phyloP scores from a whole-genome alignment of 2,329 filamentous ascomycete species.

The Cladosporium velox region DNA sequence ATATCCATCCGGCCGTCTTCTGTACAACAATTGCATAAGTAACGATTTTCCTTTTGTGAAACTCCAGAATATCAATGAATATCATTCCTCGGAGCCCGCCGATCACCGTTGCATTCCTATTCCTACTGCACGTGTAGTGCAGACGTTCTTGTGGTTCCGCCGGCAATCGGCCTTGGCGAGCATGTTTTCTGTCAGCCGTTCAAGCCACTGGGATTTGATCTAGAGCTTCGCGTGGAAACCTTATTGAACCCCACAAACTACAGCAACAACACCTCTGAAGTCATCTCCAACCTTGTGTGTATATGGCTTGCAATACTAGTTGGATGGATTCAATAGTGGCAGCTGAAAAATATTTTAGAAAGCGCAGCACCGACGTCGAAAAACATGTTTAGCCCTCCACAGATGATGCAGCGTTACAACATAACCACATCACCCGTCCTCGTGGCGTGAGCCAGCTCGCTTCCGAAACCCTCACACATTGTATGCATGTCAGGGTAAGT shows the following conservation, averaged over 20 bases:
- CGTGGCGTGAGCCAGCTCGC: constrained; percentile 11
- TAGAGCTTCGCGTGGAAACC: constrained; percentile 1
- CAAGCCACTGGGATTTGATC: constrained; percentile 13
- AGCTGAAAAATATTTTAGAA: too few relatives aligned
- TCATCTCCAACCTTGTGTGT: neutral
- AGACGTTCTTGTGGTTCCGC: neutral
- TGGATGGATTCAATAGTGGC: too few relatives aligned
- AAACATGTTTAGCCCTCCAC: too few relatives aligned
- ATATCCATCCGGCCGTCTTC: too few relatives aligned
- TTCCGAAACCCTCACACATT: neutral
- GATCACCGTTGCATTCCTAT: neutral
- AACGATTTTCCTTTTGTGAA: neutral
- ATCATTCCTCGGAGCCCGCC: constrained; percentile 10
- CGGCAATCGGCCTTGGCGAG: constrained; percentile 10
- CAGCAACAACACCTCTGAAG: neutral
- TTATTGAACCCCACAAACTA: neutral
- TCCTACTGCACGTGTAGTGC: neutral
- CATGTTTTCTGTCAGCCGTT: neutral
- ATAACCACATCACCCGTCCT: neutral
- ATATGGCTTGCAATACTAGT: too few relatives aligned
- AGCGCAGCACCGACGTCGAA: too few relatives aligned
- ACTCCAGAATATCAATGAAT: neutral
- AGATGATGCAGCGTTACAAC: too few relatives aligned
- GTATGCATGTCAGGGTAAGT: neutral
- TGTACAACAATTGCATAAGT: constrained; percentile 6